Conservation (phyloP, 805 yeast genomes). For the Tetrapisispora taiwanensis region DNA sequence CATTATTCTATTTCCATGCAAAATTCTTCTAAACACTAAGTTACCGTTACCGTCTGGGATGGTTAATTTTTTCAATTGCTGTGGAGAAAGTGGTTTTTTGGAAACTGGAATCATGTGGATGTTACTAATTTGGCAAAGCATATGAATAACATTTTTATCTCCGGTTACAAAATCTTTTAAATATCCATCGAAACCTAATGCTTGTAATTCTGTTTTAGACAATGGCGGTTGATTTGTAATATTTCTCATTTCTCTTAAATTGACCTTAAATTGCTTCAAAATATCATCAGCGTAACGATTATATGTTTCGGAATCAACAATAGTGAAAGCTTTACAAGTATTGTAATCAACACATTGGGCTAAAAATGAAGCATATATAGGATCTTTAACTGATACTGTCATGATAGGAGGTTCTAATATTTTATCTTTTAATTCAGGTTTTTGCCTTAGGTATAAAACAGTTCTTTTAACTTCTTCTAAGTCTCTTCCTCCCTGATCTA, state of each 20-base stretch:
- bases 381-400: conserved; percentile 45
- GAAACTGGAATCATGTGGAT: conserved; percentile 56
- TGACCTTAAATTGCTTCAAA: conserved; percentile 39
- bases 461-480: conserved; percentile 28
- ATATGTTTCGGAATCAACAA: conserved; percentile 43
- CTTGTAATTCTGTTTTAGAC: conserved; percentile 30
- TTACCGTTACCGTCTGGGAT: conserved; percentile 32
- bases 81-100: conserved; percentile 33
- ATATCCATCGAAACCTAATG: conserved; percentile 72
- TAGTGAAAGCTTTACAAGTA: conserved; percentile 55
- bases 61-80: conserved; percentile 32
- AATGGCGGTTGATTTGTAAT: conserved; percentile 15
- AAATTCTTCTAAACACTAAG: conserved; percentile 43
- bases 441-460: conserved; percentile 26
- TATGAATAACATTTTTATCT: conserved; percentile 57
- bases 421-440: conserved; percentile 30
- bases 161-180: conserved; percentile 63
- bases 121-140: conserved; percentile 50
- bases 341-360: conserved; percentile 46
- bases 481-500: conserved; percentile 29
- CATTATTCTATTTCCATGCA: conserved; percentile 48
- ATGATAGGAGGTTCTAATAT: conserved; percentile 71
- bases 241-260: conserved; percentile 42
- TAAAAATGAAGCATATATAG: conserved; percentile 42
- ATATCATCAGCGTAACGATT: conserved; percentile 34